These are phyloP conservation scores for Clonostachys rhizophaga DNA, from an alignment of 2,329 filamentous ascomycete species.

Conservation along the genomic window DNA sequence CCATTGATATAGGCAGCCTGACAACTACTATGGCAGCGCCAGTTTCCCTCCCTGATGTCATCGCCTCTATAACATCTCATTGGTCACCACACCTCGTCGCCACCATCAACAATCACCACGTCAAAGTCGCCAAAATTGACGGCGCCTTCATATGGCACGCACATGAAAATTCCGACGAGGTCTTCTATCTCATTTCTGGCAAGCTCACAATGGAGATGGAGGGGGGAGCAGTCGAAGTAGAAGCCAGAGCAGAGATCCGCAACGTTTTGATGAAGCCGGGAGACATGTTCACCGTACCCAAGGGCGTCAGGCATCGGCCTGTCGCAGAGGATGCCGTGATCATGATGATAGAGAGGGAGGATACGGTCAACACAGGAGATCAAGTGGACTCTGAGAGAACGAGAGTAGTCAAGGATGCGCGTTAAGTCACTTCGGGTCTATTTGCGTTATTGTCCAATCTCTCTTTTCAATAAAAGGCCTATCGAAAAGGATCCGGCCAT, in stretches of 20 bases:
- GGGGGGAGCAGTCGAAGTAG: conserved; percentile 6
- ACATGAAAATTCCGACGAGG: conserved; percentile 31
- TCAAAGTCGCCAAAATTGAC: conserved; percentile 32
- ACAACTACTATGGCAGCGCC: not conserved
- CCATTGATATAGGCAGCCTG: too few relatives aligned
- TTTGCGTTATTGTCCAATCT: too few relatives aligned
- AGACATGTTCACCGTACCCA: conserved; percentile 26
- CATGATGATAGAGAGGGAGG: conserved; percentile 28
- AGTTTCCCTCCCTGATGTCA: conserved; percentile 13
- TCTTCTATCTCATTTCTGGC: conserved; percentile 31
- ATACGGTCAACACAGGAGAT: conserved; percentile 21
- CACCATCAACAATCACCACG: conserved; percentile 26
- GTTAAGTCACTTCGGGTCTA: too few relatives aligned
- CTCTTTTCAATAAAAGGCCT: too few relatives aligned
- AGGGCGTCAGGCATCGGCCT: conserved; percentile 27
- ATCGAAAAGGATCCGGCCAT: too few relatives aligned
- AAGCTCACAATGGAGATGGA: conserved; percentile 25
- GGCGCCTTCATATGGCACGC: conserved; percentile 33
- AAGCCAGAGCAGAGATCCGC: too few relatives aligned
- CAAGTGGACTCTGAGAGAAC: conserved; percentile 13
- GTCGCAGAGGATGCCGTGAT: conserved; percentile 25
- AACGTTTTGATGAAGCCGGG: conserved; percentile 18
- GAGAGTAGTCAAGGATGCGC: conserved; percentile 9
- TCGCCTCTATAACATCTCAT: conserved; percentile 17
- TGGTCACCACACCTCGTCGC: conserved; percentile 25